These are phyloP conservation scores for Passiflora organensis DNA, from an alignment of 345 rosid genomes.

Conservation along the genomic window DNA sequence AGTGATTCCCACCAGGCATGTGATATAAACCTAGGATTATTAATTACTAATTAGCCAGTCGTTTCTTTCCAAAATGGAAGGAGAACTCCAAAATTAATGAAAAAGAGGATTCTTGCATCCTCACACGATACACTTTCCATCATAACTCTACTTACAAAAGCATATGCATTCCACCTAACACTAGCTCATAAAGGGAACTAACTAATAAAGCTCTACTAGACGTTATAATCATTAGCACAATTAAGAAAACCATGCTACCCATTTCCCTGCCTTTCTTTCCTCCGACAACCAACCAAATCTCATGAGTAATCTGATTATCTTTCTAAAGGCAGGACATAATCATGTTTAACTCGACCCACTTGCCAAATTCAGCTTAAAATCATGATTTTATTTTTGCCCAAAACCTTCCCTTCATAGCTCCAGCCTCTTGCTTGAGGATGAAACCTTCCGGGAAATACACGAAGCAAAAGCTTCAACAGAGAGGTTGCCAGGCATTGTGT, in stretches of 20 bases:
- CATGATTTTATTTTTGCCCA: constrained; percentile 22
- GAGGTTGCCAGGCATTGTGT: constrained; percentile 58
- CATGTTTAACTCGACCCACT: constrained; percentile 40
- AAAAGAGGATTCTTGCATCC: too few relatives aligned
- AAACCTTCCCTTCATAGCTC: constrained; percentile 16
- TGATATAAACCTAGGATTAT: too few relatives aligned
- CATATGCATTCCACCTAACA: constrained; percentile 32
- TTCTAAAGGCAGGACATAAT: constrained; percentile 39
- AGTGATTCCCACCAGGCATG: too few relatives aligned
- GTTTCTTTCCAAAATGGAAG: too few relatives aligned
- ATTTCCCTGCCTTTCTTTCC: constrained; percentile 30
- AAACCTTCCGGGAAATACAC: constrained; percentile 27
- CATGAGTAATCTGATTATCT: constrained; percentile 4
- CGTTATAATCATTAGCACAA: constrained; percentile 29
- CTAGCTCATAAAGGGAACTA: constrained; percentile 12
- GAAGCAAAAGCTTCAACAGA: constrained; percentile 41
- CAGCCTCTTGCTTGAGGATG: constrained; percentile 13
- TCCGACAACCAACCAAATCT: constrained; percentile 27
- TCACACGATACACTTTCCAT: constrained; percentile 17
- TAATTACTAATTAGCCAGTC: too few relatives aligned
- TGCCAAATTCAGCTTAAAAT: constrained; percentile 29
- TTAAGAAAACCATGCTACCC: constrained; percentile 38
- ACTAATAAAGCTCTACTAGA: constrained; percentile 26
- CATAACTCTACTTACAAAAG: constrained; percentile 12
- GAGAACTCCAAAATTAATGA: too few relatives aligned